Conservation (phyloP, 306 rosid species). For the Mimosa pudica region DNA sequence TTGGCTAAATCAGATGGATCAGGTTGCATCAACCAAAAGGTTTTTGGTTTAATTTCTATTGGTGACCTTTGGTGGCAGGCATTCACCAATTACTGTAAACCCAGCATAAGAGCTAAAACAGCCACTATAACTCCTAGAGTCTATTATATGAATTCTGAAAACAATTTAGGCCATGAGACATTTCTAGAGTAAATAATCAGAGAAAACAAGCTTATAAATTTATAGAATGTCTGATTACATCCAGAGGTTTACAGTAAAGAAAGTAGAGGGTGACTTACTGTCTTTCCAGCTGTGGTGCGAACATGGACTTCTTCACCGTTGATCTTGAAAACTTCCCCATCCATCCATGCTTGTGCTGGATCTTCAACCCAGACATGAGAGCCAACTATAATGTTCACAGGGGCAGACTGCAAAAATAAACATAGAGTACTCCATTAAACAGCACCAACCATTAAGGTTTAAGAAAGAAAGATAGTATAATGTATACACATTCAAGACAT, state of each 20-base stretch:
- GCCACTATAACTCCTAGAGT: neutral
- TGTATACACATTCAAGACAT: neutral
- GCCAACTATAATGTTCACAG: constrained; percentile 94
- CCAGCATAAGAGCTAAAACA: neutral
- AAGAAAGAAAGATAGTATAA: constrained; percentile 10
- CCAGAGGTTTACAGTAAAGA: neutral
- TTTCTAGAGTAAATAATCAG: constrained; percentile 27
- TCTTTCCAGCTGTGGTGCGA: constrained; percentile 64
- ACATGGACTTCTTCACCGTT: constrained; percentile 81
- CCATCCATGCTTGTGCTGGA: constrained; percentile 85
- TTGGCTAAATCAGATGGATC: neutral
- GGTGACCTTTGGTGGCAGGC: neutral
- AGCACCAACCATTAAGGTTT: constrained; percentile 9
- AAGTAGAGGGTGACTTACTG: constrained; percentile 52
- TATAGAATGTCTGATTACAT: neutral
- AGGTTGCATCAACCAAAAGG: neutral
- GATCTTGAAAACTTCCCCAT: constrained; percentile 88
- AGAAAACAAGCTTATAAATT: constrained; percentile 19
- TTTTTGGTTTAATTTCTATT: neutral
- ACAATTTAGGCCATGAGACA: constrained; percentile 27
- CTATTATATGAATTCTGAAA: neutral
- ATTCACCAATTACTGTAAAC: neutral
- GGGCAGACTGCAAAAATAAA: constrained; percentile 74
- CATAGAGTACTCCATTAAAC: constrained; percentile 25
- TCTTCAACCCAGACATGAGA: constrained; percentile 99